phyloP scores from a whole-genome alignment of 2,329 filamentous ascomycete genomes.

The Nothomitra cinnamomea region DNA sequence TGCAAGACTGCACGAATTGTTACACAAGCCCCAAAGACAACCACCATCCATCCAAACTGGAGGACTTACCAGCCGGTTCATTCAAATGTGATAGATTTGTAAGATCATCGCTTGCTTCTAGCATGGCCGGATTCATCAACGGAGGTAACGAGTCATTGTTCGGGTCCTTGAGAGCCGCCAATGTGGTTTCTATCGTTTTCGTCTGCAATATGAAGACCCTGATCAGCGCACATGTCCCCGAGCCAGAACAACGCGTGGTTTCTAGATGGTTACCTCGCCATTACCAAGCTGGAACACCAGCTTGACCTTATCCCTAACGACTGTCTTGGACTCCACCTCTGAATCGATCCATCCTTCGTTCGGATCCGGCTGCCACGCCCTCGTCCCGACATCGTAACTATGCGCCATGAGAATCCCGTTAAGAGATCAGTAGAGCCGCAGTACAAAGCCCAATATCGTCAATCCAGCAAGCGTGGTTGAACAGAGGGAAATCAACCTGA shows the following conservation, averaged over 20 bases:
- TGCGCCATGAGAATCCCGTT: slow-evolving; percentile 51
- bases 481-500: neutral
- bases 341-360: slow-evolving; percentile 96
- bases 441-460: neutral
- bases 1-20: slow-evolving; percentile 53
- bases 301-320: slow-evolving; percentile 71
- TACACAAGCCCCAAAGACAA: slow-evolving; percentile 12
- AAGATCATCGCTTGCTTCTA: slow-evolving; percentile 95
- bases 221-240: neutral
- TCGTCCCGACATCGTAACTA: slow-evolving; percentile 87
- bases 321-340: slow-evolving; percentile 72
- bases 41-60: neutral
- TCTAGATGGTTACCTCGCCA: slow-evolving; percentile 52
- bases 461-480: neutral
- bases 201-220: slow-evolving; percentile 33
- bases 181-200: slow-evolving; percentile 62
- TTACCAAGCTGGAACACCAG: slow-evolving; percentile 81
- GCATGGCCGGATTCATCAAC: slow-evolving; percentile 93
- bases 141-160: slow-evolving; percentile 69
- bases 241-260: neutral
- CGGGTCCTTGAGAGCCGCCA: slow-evolving; percentile 58
- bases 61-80: slow-evolving; percentile 71
- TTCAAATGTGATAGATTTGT: slow-evolving; percentile 96
- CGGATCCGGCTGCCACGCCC: slow-evolving; percentile 94
- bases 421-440: neutral